Conservation (phyloP, 2,329 filamentous ascomycete species). For the Ophiocordyceps camponoti-leonardi region DNA sequence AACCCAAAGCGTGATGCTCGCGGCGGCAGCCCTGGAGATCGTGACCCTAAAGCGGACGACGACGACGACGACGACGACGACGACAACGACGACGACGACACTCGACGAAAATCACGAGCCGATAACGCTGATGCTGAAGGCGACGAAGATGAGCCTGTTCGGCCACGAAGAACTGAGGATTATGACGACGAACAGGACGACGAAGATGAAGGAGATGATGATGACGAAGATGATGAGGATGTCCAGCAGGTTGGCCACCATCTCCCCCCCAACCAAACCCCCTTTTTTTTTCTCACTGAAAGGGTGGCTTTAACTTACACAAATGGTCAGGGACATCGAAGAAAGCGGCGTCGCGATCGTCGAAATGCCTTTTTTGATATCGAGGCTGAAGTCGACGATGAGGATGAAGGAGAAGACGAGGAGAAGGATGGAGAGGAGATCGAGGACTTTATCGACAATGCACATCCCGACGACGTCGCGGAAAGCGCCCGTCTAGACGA, state of each 20-base stretch:
- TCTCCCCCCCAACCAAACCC: background rate
- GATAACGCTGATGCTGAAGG: constrained; percentile 21
- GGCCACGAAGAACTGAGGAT: constrained; percentile 11
- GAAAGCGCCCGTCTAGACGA: constrained; percentile 69
- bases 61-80: constrained; percentile 30
- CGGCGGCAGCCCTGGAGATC: constrained; percentile 20
- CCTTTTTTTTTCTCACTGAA: background rate
- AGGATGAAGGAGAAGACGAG: constrained; percentile 74
- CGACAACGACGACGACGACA: constrained; percentile 20
- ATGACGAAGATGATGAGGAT: constrained; percentile 48
- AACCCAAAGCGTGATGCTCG: constrained; percentile 14
- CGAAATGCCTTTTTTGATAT: constrained; percentile 89
- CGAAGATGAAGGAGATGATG: constrained; percentile 36
- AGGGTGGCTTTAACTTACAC: constrained; percentile 7
- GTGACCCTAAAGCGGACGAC: constrained; percentile 7
- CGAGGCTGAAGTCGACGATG: constrained; percentile 94
- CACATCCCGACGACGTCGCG: constrained; percentile 76
- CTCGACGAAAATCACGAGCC: constrained; percentile 4
- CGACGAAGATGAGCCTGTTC: constrained; percentile 14
- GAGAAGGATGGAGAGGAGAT: constrained; percentile 76
- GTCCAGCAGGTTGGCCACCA: constrained; percentile 40
- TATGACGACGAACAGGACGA: constrained; percentile 16
- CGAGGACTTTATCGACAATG: constrained; percentile 74
- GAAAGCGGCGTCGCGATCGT: constrained; percentile 63
- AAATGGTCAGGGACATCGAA: constrained; percentile 39